These are phyloP conservation scores for Ganoderma sp. DNA, from an alignment of 1,284 basidiomycete genomes.

Conservation along the genomic window DNA sequence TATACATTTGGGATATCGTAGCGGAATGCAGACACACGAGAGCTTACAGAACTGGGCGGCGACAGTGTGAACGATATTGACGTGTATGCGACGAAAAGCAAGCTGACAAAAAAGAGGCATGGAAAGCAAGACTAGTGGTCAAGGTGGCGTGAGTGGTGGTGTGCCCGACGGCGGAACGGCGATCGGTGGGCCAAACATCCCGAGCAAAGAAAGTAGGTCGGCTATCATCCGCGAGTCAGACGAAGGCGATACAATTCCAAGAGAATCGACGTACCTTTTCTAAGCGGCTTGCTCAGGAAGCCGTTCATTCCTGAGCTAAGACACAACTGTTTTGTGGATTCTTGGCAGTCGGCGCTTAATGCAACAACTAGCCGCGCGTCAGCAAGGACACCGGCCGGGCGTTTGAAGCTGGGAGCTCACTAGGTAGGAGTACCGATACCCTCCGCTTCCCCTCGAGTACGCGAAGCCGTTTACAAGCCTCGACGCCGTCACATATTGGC, in stretches of 20 bases:
- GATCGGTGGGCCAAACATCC: slow-evolving; percentile 29
- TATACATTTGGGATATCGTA: slow-evolving; percentile 20
- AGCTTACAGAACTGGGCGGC: slow-evolving; percentile 10
- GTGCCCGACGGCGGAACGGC: slow-evolving; percentile 13
- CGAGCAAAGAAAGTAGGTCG: slow-evolving; percentile 22
- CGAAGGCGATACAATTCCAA: not conserved
- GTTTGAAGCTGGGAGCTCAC: slow-evolving; percentile 45
- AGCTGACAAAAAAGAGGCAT: slow-evolving; percentile 10
- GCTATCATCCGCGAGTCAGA: slow-evolving; percentile 6
- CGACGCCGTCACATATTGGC: slow-evolving; percentile 77
- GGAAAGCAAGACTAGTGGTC: not conserved
- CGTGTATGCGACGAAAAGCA: slow-evolving; percentile 26
- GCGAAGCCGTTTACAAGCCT: slow-evolving; percentile 68
- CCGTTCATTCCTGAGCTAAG: slow-evolving; percentile 75
- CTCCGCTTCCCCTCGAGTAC: slow-evolving; percentile 63
- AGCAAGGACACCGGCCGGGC: slow-evolving; percentile 1
- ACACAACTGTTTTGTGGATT: slow-evolving; percentile 74
- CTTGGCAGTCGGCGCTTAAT: slow-evolving; percentile 74
- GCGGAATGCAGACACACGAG: slow-evolving; percentile 8
- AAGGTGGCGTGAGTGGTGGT: slow-evolving; percentile 28
- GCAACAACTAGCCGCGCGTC: slow-evolving; percentile 59
- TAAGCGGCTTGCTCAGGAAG: slow-evolving; percentile 73
- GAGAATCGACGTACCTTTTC: slow-evolving; percentile 53
- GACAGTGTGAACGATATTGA: slow-evolving; percentile 5
- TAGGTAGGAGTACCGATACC: slow-evolving; percentile 55